Conservation (phyloP, 805 yeast species). For the Starmerella khaoyaiensis region DNA sequence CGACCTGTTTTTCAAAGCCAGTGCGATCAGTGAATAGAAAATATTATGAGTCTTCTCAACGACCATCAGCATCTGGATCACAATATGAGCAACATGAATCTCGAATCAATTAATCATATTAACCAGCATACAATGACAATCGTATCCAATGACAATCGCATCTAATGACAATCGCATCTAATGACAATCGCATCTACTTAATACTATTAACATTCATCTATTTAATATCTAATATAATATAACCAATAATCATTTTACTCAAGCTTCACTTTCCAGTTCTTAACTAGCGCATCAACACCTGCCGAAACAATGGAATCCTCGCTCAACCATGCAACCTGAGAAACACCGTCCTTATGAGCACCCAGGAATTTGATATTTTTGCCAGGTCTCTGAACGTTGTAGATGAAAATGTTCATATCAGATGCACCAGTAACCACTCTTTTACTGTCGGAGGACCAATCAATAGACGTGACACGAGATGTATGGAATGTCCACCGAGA, state of each 20-base stretch:
- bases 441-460: constrained; percentile 68
- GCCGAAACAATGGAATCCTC: constrained; percentile 44
- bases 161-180: neutral
- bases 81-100: too few species aligned
- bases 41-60: too few species aligned
- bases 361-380: constrained; percentile 60
- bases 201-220: neutral
- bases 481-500: constrained; percentile 95
- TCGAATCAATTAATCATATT: too few species aligned
- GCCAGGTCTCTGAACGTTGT: constrained; percentile 66
- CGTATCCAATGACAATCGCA: neutral
- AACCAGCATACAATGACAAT: neutral
- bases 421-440: constrained; percentile 67
- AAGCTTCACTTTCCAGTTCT: constrained; percentile 42
- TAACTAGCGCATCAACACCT: constrained; percentile 74
- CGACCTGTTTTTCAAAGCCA: too few species aligned
- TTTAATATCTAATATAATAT: neutral
- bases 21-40: too few species aligned
- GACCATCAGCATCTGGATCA: too few species aligned
- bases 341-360: constrained; percentile 84
- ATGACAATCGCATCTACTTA: neutral
- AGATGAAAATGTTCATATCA: constrained; percentile 70
- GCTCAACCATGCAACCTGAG: constrained; percentile 53
- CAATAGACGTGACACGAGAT: constrained; percentile 59
- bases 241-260: neutral